Percentiles rank a stretch among this genome's conserved stretches.
Evolutionary conservation across 2,329 filamentous ascomycete genomes (phyloP).

Genomic region (Monilinia polystroma): DNA sequence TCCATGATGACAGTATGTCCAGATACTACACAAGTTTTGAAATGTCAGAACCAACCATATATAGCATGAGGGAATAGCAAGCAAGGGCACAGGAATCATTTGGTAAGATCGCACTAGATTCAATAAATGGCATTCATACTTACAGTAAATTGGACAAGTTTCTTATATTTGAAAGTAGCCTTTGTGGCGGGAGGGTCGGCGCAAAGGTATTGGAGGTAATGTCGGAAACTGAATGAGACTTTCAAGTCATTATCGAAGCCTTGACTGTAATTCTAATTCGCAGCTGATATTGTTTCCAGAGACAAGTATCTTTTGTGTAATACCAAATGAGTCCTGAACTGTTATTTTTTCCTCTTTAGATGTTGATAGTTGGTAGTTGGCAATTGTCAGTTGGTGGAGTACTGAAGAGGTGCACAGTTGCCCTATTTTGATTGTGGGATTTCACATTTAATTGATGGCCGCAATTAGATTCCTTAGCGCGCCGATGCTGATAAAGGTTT

Average conservation of each 20-base stretch:
- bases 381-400: conserved; percentile 17
- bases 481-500: background rate
- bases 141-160: conserved; percentile 13
- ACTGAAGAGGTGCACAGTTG: conserved; percentile 12
- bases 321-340: conserved; percentile 1
- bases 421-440: conserved; percentile 15
- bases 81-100: background rate
- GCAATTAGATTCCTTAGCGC: conserved; percentile 12
- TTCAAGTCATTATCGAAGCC: conserved; percentile 39
- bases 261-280: conserved; percentile 16
- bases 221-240: conserved; percentile 30
- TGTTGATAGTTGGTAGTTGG: conserved; percentile 21
- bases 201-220: conserved; percentile 30
- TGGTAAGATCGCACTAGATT: background rate
- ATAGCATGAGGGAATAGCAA: background rate
- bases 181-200: conserved; percentile 32
- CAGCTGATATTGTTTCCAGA: conserved; percentile 26
- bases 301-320: conserved; percentile 5
- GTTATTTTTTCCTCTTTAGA: background rate
- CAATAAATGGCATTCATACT: background rate
- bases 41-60: conserved; percentile 19
- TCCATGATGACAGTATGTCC: conserved; percentile 59
- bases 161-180: conserved; percentile 33
- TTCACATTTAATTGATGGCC: conserved; percentile 11
- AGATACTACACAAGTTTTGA: conserved; percentile 22